Evolutionary conservation across 805 yeast genomes (phyloP).

Genomic region (Grigorovia yakushimaensis): DNA sequence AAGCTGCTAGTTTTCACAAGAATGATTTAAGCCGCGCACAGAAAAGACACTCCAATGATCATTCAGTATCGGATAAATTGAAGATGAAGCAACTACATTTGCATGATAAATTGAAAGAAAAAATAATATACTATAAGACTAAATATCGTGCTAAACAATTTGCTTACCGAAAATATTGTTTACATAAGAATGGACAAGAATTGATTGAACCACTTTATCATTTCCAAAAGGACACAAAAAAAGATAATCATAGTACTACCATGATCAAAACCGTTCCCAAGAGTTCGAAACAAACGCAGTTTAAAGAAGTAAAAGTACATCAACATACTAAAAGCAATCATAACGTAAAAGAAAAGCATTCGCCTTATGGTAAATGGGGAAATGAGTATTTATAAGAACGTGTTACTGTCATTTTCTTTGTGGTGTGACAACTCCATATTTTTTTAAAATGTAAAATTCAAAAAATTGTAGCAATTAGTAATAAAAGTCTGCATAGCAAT

Average conservation of each 20-base stretch:
- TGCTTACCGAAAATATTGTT: background rate
- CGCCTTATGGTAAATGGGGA: background rate
- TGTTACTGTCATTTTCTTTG: background rate
- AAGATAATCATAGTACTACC: background rate
- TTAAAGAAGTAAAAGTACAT: background rate
- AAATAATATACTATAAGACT: background rate
- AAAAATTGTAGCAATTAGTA: background rate
- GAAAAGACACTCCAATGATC: background rate
- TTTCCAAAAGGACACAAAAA: background rate
- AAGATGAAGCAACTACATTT: background rate
- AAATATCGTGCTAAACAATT: background rate
- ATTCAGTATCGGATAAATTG: background rate
- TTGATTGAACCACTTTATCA: background rate
- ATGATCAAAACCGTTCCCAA: no score
- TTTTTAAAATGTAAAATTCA: background rate
- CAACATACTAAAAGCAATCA: no score
- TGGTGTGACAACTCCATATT: background rate
- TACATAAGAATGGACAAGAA: background rate
- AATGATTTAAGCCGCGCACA: no score
- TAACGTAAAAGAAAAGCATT: background rate
- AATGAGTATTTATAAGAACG: background rate
- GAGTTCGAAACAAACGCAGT: no score
- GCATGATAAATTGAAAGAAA: background rate
- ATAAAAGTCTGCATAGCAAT: background rate
- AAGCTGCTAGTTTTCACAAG: no score